Base-by-base conservation (phyloP, 768 basidiomycete genomes). In the Pulveroboletus frians region DNA sequence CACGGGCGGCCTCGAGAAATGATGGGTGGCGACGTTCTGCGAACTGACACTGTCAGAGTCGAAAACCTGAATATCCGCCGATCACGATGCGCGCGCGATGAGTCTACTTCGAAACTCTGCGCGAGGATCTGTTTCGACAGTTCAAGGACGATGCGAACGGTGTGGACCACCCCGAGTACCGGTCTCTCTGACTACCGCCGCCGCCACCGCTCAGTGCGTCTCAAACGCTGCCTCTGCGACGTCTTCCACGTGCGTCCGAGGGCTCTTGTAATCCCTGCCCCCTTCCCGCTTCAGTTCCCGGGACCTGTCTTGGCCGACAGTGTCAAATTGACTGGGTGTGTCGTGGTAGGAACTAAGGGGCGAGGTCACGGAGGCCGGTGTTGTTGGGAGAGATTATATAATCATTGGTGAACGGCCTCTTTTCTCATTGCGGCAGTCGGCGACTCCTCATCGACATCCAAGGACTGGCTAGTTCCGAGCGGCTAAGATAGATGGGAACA, bases 21-120 rank as follows among this genome's bases (percentile, higher is more conserved):
- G 61, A 56, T 81, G 78, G 20, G 78, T 67, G 41, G 81, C 59
- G 21, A 90, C 77, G 23, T 76, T n/a, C n/a, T n/a, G 83, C 0
- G 82, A 76, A 53, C 87, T 84, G 30, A 89, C 76, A 0, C 87
- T 88, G n/a, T n/a, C n/a, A n/a, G n/a, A n/a, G 14, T 14, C 38
- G 8, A n/a, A 7, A n/a, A 7, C 34, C 34, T 9, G 5, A 17
- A 18, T 17, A 4, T 5, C 39, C 11, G 23, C 23, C 5, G 31
- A 18, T 18, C 9, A 14, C 9, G 46, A 43, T 11, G 39, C 18
- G 3, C 49, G 49, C 8, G 59, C 61, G 21, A 57, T 64, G 26
- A 76, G 23, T 77, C 73, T 3, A 80, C 59, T 4, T 61, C 60
- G 31, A 79, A 76, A 1, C 64, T 62, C 0, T 61, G 64, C 0